Percentiles rank a stretch among this genome's conserved stretches.
Conservation (phyloP, 2,329 filamentous ascomycete genomes). For the Pseudogymnoascus sp. region DNA sequence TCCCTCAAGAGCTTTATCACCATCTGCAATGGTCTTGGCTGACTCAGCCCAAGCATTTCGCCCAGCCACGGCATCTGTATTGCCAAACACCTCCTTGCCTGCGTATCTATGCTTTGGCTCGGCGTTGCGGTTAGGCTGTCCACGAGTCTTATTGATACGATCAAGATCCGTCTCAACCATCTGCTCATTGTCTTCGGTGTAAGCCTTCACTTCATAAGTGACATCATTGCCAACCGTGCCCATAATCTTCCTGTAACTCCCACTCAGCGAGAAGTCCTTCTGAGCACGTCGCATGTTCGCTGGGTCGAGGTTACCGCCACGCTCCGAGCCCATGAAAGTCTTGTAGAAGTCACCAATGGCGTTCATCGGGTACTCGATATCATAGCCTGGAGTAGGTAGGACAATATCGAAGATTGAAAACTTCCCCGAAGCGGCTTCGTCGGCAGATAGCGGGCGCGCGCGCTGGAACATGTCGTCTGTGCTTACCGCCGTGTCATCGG, state of each 20-base stretch:
- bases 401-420: slow-evolving; percentile 84
- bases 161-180: slow-evolving; percentile 85
- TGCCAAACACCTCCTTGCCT: neutral
- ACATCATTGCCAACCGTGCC: slow-evolving; percentile 55
- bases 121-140: slow-evolving; percentile 9
- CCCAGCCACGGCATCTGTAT: neutral
- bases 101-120: neutral
- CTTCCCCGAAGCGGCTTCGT: slow-evolving; percentile 67
- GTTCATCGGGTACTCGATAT: slow-evolving; percentile 79
- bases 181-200: slow-evolving; percentile 65
- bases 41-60: slow-evolving; percentile 25
- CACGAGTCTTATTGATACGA: slow-evolving; percentile 19
- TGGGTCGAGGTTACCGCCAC: slow-evolving; percentile 72
- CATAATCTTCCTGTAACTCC: slow-evolving; percentile 79
- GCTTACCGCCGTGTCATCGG: slow-evolving; percentile 44
- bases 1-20: neutral
- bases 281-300: slow-evolving; percentile 78
- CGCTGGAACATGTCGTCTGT: slow-evolving; percentile 52
- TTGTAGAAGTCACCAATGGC: slow-evolving; percentile 75
- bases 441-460: slow-evolving; percentile 63
- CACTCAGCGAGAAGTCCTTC: slow-evolving; percentile 80
- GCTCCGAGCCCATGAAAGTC: slow-evolving; percentile 72
- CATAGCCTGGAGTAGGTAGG: slow-evolving; percentile 84
- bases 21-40: slow-evolving; percentile 11
- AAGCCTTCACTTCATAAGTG: slow-evolving; percentile 60